Base-by-base conservation (phyloP, 169 alveolate genomes). In the Plasmodium fragile region DNA sequence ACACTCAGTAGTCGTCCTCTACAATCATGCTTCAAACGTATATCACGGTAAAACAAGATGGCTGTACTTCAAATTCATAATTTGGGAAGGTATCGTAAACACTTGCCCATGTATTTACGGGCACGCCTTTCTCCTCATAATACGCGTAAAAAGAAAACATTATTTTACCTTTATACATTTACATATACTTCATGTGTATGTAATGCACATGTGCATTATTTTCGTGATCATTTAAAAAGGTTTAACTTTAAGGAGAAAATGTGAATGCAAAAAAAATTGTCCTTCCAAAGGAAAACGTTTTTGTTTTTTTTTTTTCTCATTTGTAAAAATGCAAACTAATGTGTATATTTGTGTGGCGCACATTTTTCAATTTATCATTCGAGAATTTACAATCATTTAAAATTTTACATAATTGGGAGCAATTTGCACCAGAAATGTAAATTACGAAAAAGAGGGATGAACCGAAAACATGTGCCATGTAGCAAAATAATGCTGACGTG, bases 371-470 rank as follows among this genome's bases (percentile, higher is more conserved):
- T 18, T 65, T 28, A 65, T 13, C 5, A 65, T 22, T 65, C 16
- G 75, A 65, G 36, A 65, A 65, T 65, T 18, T 65, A 65, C 36
- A 65, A 65, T 65, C 22, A 78, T 41, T 78, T 41, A 43, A 78
- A 78, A n/a, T 78, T 78, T 78, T 78, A 78, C 83, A 78, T 16
- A 78, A 39, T 72, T 77, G 41, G 71, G 55, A 43, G n/a, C 49
- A 39, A 78, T 78, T 36, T 78, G 59, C 83, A 78, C 69, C 69
- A n/a, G 18, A 78, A 18, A 25, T 65, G 36, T 65, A 36, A 28
- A 8, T 65, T 65, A 65, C n/a, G 36, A 65, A 65, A 28, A n/a
- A 65, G 75, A 65, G 75, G 41, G n/a, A 65, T 22, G 36, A 65
- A 25, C n/a, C n/a, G 34, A 65, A 65, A 65, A 65, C 75, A 65